Conservation (phyloP, 2,329 filamentous ascomycete species). For the Aspergillus niger region DNA sequence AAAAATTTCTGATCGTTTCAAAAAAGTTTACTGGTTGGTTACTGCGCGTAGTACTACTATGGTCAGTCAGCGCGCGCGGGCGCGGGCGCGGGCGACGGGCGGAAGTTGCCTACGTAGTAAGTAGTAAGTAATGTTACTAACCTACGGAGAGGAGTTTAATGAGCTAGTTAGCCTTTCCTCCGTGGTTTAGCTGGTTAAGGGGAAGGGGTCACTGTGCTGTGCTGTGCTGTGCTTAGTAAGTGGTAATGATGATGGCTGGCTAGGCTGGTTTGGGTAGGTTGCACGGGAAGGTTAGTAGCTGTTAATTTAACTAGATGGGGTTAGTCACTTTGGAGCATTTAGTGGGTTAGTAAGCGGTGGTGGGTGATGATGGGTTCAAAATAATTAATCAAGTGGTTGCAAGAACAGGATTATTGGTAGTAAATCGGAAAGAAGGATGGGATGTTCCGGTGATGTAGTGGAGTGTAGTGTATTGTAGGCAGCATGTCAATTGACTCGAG, state of each 20-base stretch:
- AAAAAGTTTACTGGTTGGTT: not conserved
- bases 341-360: not conserved
- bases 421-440: no score
- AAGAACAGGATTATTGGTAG: no score
- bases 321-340: no score
- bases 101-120: not conserved
- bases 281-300: not conserved
- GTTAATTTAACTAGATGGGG: no score
- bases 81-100: not conserved
- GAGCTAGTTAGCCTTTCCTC: not conserved
- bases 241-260: not conserved
- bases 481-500: not conserved
- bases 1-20: not conserved
- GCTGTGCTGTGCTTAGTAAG: no score
- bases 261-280: not conserved
- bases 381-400: no score
- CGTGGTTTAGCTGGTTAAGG: no score
- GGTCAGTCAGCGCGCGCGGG: not conserved
- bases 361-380: no score
- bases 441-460: no score
- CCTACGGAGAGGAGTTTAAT: not conserved
- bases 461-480: no score
- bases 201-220: no score
- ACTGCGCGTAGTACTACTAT: no score
- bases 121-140: not conserved